These are phyloP conservation scores for Schizochytrium sp. DNA, from an alignment of 108 stramenopile genomes.

Conservation along the genomic window DNA sequence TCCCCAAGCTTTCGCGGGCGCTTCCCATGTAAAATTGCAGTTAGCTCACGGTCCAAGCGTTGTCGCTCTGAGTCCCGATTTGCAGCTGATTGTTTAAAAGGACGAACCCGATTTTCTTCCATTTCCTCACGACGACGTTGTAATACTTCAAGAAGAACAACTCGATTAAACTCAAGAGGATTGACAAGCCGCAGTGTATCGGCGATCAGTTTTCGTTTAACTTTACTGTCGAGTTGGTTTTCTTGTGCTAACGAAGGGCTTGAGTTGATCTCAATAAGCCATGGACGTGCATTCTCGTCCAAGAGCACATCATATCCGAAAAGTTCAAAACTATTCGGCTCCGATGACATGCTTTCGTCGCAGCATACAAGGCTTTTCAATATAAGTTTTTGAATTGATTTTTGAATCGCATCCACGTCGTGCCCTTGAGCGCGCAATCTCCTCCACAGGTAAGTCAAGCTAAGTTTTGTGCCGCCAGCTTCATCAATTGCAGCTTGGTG, in stretches of 20 bases:
- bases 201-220: conserved; percentile 71
- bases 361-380: conserved; percentile 79
- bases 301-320: conserved; percentile 77
- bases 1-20: not conserved
- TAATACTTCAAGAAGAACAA: conserved; percentile 38
- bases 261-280: conserved; percentile 78
- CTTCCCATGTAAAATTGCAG: conserved; percentile 34
- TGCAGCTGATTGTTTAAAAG: not conserved
- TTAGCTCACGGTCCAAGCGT: conserved; percentile 40
- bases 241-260: conserved; percentile 76
- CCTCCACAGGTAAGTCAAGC: conserved; percentile 64
- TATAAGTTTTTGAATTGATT: conserved; percentile 63
- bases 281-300: conserved; percentile 67
- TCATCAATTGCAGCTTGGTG: conserved; percentile 50
- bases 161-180: conserved; percentile 66
- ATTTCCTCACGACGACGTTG: not conserved
- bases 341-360: conserved; percentile 78
- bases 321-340: conserved; percentile 76
- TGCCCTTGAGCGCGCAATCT: conserved; percentile 61
- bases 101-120: not conserved
- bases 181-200: conserved; percentile 74
- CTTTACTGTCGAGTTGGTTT: conserved; percentile 65
- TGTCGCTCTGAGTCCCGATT: conserved; percentile 36
- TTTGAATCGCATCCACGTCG: conserved; percentile 68
- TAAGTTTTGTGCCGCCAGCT: conserved; percentile 60